A percentile compares a stretch with the other conserved stretches of the same genome.
Conservation (phyloP, 305 asterid genomes). For the Fraxinus ornus region DNA sequence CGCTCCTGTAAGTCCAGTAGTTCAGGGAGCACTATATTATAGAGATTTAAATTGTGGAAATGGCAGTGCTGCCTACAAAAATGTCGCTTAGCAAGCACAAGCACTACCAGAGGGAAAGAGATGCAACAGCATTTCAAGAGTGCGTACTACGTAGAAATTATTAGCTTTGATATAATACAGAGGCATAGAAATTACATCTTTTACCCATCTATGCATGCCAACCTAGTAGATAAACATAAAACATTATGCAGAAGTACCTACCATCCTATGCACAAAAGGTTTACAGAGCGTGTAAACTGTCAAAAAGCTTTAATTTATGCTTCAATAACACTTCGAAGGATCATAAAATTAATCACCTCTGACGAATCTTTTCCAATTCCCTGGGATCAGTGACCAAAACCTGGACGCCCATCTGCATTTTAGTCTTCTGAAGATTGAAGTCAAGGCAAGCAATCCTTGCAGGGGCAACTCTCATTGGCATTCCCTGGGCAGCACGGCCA, state of each 20-base stretch:
- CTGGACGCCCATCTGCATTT: conserved; percentile 99
- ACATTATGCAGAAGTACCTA: not conserved
- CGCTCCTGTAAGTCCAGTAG: conserved; percentile 12
- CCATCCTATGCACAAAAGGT: not conserved
- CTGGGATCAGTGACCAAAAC: conserved; percentile 91
- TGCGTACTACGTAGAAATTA: not conserved
- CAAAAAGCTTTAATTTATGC: not conserved
- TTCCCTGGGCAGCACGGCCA: conserved; percentile 98
- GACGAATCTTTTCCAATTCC: conserved; percentile 97
- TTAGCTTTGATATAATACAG: not conserved
- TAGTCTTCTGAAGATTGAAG: conserved; percentile 92
- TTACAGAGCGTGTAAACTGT: not conserved
- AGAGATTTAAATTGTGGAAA: not conserved
- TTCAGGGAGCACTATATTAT: not conserved
- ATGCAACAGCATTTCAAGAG: not conserved
- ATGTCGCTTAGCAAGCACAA: not conserved
- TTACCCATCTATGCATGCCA: not conserved
- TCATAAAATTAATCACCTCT: conserved; percentile 52
- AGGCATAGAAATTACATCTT: not conserved
- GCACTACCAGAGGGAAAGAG: not conserved
- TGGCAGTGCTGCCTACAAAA: conserved; percentile 12
- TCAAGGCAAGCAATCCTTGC: conserved; percentile 97
- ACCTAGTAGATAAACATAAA: not conserved
- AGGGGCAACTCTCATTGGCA: conserved; percentile 95
- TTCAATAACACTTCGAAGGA: not conserved